Conservation (phyloP, 495 filamentous ascomycete species). For the Neurospora tetrasperma region DNA sequence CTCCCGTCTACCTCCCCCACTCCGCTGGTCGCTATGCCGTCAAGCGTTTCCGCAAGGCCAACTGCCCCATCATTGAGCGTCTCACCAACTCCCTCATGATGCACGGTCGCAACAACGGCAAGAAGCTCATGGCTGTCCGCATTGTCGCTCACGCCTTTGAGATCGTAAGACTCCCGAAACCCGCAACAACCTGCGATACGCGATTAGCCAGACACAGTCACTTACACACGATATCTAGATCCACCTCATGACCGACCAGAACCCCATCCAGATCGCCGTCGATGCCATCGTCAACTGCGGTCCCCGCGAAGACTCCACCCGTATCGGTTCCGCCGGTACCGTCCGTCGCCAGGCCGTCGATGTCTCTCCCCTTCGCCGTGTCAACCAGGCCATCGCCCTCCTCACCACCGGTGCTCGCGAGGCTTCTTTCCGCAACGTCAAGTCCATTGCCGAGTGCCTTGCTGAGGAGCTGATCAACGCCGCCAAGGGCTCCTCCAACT, state of each 20-base stretch:
- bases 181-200: not conserved
- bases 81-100: constrained; percentile 99
- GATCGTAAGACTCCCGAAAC: constrained; percentile 57
- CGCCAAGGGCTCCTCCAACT: constrained; percentile 99
- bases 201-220: not conserved
- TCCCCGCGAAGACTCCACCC: constrained; percentile 97
- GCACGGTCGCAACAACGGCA: constrained; percentile 99
- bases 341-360: constrained; percentile 99
- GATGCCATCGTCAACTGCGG: constrained; percentile 99
- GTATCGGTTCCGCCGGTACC: constrained; percentile 98
- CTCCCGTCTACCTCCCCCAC: constrained; percentile 96
- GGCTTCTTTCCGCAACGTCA: constrained; percentile 97
- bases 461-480: constrained; percentile 99
- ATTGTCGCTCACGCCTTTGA: constrained; percentile 99
- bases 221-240: constrained; percentile 46
- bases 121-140: constrained; percentile 99
- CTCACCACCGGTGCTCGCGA: constrained; percentile 96
- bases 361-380: constrained; percentile 96
- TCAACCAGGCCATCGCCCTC: constrained; percentile 98
- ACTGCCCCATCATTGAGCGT: constrained; percentile 99
- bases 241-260: constrained; percentile 99
- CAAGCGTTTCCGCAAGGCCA: constrained; percentile 99
- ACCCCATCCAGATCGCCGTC: constrained; percentile 98
- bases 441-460: constrained; percentile 95
- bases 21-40: constrained; percentile 96